These are phyloP conservation scores for Geum urbanum DNA, from an alignment of 306 rosid genomes.

Conservation along the genomic window DNA sequence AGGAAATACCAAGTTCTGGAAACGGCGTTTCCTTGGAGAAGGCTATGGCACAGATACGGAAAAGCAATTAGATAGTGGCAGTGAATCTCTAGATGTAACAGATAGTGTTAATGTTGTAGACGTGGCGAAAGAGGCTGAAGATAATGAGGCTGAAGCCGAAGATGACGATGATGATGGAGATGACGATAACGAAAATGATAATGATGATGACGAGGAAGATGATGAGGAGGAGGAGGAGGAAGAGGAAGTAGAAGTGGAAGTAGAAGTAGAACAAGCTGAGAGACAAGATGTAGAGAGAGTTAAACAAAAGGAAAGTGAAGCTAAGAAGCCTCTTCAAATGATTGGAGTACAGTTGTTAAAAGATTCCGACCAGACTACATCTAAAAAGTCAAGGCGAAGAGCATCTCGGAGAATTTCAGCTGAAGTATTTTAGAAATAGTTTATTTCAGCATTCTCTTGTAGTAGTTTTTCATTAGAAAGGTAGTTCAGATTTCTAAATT, in stretches of 20 bases:
- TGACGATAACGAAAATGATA: conserved; percentile 53
- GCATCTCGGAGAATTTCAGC: conserved; percentile 35
- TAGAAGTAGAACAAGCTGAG: conserved; percentile 63
- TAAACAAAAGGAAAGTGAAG: conserved; percentile 73
- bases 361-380: conserved; percentile 61
- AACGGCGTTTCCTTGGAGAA: conserved; percentile 87
- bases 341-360: conserved; percentile 87
- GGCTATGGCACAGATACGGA: conserved; percentile 46
- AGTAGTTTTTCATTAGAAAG: neutral
- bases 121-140: conserved; percentile 62
- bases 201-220: conserved; percentile 8
- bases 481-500: neutral
- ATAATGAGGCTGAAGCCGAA: conserved; percentile 51
- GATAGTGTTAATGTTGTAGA: conserved; percentile 58
- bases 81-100: conserved; percentile 45
- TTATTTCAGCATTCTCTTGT: neutral
- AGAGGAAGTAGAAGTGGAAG: conserved; percentile 53
- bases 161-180: conserved; percentile 70
- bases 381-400: conserved; percentile 60
- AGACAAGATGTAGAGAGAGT: conserved; percentile 72
- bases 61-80: conserved; percentile 29
- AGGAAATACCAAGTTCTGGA: conserved; percentile 95
- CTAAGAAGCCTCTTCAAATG: conserved; percentile 90
- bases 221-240: conserved; percentile 43
- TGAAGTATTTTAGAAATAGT: conserved; percentile 50